Evolutionary conservation across 2,329 filamentous ascomycete species (phyloP), one percentile per base, ranked within the genome.

Genomic region (Xylariaceae sp.): DNA sequence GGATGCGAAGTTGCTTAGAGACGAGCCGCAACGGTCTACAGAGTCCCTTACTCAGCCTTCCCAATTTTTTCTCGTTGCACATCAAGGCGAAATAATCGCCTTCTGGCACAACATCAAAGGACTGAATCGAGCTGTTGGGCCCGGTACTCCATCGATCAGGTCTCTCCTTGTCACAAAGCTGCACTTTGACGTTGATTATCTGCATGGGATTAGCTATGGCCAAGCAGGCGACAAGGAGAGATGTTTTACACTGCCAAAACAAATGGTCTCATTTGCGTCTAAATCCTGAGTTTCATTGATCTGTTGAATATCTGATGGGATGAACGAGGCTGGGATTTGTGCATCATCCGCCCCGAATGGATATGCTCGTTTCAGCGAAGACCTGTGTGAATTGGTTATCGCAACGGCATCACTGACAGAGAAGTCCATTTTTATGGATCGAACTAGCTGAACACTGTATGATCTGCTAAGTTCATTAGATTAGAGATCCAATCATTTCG

Each of bases 161-260:
- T 16, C 15, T 20, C 4, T 32, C 11, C 11, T 27, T 40, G 8
- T 29, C 26, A 27, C 27, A 37, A n/a, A 48, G 16, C 24, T 40
- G 45, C 35, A 48, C 45, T 40, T 33, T 13, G 11, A 48, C 45
- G 1, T 40, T 16, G 13, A 40, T 18, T 32, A 48, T 40, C 45
- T 48, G n/a, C 2, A 7, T 8, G 10, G 10, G 1, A 24, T 40
- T 16, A 40, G 24, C 13, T n/a, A 48, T 13, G 16, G 13, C 7
- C 7, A 13, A 16, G 18, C 1, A 2, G 18, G 5, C 4, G 16
- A 21, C 4, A 3, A 11, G 35, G 8, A 6, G 4, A 24, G 23
- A 18, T 24, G n/a, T n/a, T n/a, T 26, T 27, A 50, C 47, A 27
- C 47, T 50, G 3, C 47, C 47, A 50, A 50, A 50, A 6, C 32